Conservation (phyloP, 495 filamentous ascomycete species). For the Hypoxylon perforatum region DNA sequence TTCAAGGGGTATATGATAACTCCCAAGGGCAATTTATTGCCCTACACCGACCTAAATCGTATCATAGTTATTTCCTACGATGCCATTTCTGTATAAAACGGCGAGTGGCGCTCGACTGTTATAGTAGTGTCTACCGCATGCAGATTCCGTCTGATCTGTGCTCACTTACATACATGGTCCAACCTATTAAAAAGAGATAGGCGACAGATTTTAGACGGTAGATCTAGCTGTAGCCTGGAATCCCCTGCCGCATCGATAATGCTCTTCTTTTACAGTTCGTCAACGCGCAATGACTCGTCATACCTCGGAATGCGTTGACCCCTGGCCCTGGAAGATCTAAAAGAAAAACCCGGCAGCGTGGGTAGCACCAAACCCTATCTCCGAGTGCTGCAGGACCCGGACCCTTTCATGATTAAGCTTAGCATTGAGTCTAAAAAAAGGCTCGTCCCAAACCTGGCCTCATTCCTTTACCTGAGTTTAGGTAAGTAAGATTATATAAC, state of each 20-base stretch:
- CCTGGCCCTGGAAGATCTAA: neutral
- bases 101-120: neutral
- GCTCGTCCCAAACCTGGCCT: neutral
- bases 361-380: conserved; percentile 38
- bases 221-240: conserved; percentile 15
- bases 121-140: neutral
- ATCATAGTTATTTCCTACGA: too few species aligned
- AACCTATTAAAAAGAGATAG: conserved; percentile 3
- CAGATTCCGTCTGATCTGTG: neutral
- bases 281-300: conserved; percentile 27
- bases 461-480: neutral
- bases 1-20: too few species aligned
- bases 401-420: conserved; percentile 2
- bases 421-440: conserved; percentile 8
- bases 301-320: conserved; percentile 4
- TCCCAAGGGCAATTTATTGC: too few species aligned
- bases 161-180: too few species aligned
- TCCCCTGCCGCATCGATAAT: conserved; percentile 10
- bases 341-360: conserved; percentile 24
- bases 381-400: conserved; percentile 16
- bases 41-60: too few species aligned
- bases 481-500: conserved; percentile 13
- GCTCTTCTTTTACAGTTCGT: conserved; percentile 9
- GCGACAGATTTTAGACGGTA: conserved; percentile 11
- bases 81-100: neutral